These are phyloP conservation scores for Ailanthus altissimus DNA, from an alignment of 345 rosid species.

Conservation along the genomic window DNA sequence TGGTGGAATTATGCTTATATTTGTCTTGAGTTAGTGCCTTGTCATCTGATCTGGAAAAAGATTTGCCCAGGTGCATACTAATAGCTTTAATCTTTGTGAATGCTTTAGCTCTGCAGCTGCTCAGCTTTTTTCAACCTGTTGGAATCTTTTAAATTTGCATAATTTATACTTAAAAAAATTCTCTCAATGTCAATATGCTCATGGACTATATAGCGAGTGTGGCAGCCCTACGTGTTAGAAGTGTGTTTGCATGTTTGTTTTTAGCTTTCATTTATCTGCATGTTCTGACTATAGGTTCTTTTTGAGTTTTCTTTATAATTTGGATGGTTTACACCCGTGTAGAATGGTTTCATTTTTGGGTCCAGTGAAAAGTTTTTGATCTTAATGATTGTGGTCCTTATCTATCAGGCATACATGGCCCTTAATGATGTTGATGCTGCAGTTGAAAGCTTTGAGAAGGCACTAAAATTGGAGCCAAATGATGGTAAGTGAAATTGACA, in stretches of 20 bases:
- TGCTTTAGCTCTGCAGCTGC: not conserved
- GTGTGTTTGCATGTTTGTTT: not conserved
- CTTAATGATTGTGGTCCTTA: not conserved
- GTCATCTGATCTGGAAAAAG: not conserved
- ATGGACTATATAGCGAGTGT: not conserved
- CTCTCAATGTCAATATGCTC: not conserved
- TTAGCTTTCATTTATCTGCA: not conserved
- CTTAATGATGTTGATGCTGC: constrained; percentile 90
- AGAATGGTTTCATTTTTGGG: not conserved
- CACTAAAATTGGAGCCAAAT: constrained; percentile 83
- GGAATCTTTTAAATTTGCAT: not conserved
- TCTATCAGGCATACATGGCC: constrained; percentile 81
- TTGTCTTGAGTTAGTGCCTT: not conserved
- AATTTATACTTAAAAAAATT: not conserved
- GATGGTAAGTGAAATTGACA: constrained; percentile 53
- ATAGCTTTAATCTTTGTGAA: not conserved
- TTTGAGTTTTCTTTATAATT: not conserved
- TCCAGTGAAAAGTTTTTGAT: not conserved
- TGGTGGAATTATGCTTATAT: not conserved
- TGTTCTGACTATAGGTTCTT: not conserved
- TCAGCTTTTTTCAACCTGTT: not conserved
- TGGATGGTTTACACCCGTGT: not conserved
- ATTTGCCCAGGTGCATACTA: not conserved
- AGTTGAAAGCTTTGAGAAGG: constrained; percentile 90
- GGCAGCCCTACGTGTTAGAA: not conserved